Base-by-base conservation (phyloP, 345 rosid genomes). In the Cardamine resedifolia region DNA sequence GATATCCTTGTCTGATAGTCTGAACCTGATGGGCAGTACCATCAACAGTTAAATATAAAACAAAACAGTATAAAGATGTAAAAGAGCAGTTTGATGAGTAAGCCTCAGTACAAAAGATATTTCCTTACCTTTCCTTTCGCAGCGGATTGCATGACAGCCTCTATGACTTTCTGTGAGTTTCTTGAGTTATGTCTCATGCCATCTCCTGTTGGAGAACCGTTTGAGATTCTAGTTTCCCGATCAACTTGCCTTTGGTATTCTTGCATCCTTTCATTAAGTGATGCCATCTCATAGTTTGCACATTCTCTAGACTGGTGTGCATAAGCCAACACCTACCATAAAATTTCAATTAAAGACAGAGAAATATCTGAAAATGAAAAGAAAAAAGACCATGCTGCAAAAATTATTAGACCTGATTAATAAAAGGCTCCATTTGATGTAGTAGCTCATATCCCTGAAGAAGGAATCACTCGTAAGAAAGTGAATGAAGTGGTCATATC, bases 291-390 rank as follows among this genome's bases (percentile, higher is more conserved):
- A 74, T 87, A 85, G 80, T 91, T 80, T 75, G 92, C 80, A 72
- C 90, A 83, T 84, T 88, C 97, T 74, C 90, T 84, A 31, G 95
- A 88, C 76, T 88, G 92, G 27, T 88, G 95, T 70, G 95, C 92
- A 77, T 88, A 87, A 68, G 86, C 83, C 82, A 87, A 79, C 68
- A 84, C 88, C 95, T 88, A 82, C 41, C 76, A 21, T 64, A 41
- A 55, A 67, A 36, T 33, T 61, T 18, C 65, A 68, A 52, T 52
- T 7, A 27, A 52, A 24, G 39, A 51, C n/a, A 47, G 12, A 26
- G 33, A 56, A 6, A 30, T 36, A 34, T 27, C 52, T 20, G 7
- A 19, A 44, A 27, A 20, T 38, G 36, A 39, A 49, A 58, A 58
- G 44, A 41, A 7, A n/a, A 43, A 33, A 73, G 12, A 64, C 7